A percentile compares a stretch with the other conserved stretches of the same genome.
These are phyloP conservation scores for Epichloe uncinata DNA, from an alignment of 2,329 filamentous ascomycete genomes.

Conservation along the genomic window DNA sequence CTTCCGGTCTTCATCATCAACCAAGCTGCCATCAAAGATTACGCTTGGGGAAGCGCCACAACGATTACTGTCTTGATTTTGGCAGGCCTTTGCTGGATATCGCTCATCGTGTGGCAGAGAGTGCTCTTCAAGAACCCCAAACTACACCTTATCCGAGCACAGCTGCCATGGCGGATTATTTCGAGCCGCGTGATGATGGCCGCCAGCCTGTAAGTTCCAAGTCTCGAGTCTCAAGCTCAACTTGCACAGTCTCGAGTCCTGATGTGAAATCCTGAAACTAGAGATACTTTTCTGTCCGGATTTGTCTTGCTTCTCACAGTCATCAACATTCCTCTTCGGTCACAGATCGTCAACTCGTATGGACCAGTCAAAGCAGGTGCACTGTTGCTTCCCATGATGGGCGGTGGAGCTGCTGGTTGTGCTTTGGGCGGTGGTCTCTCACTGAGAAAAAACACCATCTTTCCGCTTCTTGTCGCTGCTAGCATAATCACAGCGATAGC, in stretches of 20 bases:
- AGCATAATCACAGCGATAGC: conserved; percentile 8
- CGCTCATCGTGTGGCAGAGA: conserved; percentile 10
- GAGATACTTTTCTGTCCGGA: conserved; percentile 10
- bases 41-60: conserved; percentile 9
- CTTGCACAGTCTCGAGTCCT: too few species aligned
- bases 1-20: conserved; percentile 14
- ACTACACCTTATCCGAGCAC: conserved; percentile 7
- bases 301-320: conserved; percentile 11
- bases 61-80: conserved; percentile 10
- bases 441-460: conserved; percentile 9
- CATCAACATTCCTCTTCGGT: conserved; percentile 12
- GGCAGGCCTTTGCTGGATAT: conserved; percentile 9
- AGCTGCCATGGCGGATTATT: conserved; percentile 10
- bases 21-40: conserved; percentile 10
- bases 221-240: too few species aligned
- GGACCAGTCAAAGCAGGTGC: conserved; percentile 11
- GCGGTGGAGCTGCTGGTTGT: conserved; percentile 9
- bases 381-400: conserved; percentile 11
- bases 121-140: conserved; percentile 5
- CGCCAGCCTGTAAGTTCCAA: conserved; percentile 5
- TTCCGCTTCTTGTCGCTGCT: conserved; percentile 8
- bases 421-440: conserved; percentile 8
- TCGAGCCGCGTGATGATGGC: conserved; percentile 10
- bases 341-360: conserved; percentile 12
- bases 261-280: not conserved